Evolutionary conservation across 805 yeast species (phyloP).

Genomic region (Ogataea trehaloabstinens): DNA sequence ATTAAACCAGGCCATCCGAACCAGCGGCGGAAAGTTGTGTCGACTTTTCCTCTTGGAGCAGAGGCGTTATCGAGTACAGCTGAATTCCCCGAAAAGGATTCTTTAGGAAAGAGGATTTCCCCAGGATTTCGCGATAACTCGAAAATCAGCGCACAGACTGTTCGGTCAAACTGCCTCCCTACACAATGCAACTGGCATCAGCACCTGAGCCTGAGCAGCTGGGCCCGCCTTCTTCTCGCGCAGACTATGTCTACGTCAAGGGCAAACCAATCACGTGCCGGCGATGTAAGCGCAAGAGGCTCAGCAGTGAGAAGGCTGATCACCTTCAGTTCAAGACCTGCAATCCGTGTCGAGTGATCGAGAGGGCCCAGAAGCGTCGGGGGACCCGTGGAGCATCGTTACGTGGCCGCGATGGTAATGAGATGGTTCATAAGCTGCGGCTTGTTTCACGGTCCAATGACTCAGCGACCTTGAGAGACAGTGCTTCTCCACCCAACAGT

Average conservation of each 20-base stretch:
- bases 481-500: constrained; percentile 8
- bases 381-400: constrained; percentile 22
- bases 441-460: constrained; percentile 9
- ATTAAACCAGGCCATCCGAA: too few species aligned
- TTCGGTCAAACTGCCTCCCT: background rate
- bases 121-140: constrained; percentile 6
- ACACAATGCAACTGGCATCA: constrained; percentile 16
- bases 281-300: constrained; percentile 56
- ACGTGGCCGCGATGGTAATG: constrained; percentile 18
- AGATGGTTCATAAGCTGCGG: constrained; percentile 13
- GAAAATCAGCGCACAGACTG: constrained; percentile 1
- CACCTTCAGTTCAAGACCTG: constrained; percentile 57
- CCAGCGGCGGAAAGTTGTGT: too few species aligned
- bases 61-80: too few species aligned
- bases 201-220: constrained; percentile 18
- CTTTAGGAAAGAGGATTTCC: constrained; percentile 1
- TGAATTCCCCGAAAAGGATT: too few species aligned
- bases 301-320: constrained; percentile 54
- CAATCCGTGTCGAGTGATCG: constrained; percentile 56
- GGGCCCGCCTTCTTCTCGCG: constrained; percentile 11
- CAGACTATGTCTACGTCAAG: constrained; percentile 23
- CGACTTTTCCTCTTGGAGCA: too few species aligned
- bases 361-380: constrained; percentile 39
- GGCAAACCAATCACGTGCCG: constrained; percentile 46
- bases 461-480: background rate